These are phyloP conservation scores for Pyrenochaeta sp. DNA, from an alignment of 2,329 filamentous ascomycete genomes.

Conservation along the genomic window DNA sequence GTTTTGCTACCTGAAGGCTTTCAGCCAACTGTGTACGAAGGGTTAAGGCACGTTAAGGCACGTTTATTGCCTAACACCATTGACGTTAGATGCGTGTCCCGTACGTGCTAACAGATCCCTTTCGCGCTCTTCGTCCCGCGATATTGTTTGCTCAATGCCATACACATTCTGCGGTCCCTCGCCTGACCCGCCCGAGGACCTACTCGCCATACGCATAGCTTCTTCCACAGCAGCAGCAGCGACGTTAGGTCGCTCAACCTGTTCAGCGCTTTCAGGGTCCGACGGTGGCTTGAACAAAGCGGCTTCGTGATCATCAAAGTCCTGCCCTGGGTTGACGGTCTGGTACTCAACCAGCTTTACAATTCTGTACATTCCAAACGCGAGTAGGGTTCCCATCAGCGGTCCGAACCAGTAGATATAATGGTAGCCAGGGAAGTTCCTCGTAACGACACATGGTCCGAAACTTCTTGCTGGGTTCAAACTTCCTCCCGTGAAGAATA, in stretches of 20 bases:
- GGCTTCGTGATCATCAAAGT: constrained; percentile 50
- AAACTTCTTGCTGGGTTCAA: constrained; percentile 54
- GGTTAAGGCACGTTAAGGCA: no score
- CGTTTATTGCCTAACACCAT: background rate
- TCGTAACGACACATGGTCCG: constrained; percentile 51
- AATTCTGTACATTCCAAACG: constrained; percentile 51
- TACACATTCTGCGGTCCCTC: background rate
- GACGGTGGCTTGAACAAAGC: constrained; percentile 41
- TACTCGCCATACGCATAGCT: constrained; percentile 25
- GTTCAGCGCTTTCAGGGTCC: constrained; percentile 30
- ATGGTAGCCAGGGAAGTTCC: constrained; percentile 50
- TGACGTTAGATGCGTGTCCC: constrained; percentile 1
- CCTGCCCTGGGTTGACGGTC: constrained; percentile 53
- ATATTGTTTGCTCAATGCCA: constrained; percentile 22
- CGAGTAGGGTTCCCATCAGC: constrained; percentile 47
- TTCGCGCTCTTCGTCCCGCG: constrained; percentile 2
- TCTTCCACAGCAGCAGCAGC: constrained; percentile 37
- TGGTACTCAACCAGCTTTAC: constrained; percentile 53
- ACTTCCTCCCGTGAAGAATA: constrained; percentile 55
- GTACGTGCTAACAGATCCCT: constrained; percentile 2
- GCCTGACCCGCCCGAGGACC: constrained; percentile 2
- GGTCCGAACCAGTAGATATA: constrained; percentile 56
- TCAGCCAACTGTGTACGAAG: background rate
- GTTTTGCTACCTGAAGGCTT: background rate
- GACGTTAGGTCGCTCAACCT: constrained; percentile 45